A percentile compares a stretch with the other conserved stretches of the same genome.
Evolutionary conservation across 2,329 filamentous ascomycete species (phyloP).

Genomic region (Arthrobotrys entomopaga): DNA sequence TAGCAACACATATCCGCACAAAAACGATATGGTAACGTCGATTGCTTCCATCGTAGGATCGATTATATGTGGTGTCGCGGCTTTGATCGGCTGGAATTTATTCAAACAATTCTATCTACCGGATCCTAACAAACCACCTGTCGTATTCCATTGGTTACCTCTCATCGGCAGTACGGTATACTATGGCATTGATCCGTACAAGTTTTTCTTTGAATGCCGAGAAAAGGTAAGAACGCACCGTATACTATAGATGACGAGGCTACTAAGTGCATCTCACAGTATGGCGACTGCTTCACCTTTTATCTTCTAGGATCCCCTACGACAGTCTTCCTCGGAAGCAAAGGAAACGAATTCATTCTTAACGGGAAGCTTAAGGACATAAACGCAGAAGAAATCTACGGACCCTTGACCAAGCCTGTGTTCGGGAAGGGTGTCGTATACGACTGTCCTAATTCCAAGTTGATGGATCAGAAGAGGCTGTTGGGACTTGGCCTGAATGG

Average conservation of each 20-base stretch:
- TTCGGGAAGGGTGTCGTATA: constrained; percentile 90
- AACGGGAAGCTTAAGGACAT: constrained; percentile 68
- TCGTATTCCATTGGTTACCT: constrained; percentile 84
- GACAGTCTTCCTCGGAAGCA: constrained; percentile 66
- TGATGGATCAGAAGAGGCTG: constrained; percentile 97
- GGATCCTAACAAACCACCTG: constrained; percentile 81
- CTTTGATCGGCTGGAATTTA: constrained; percentile 78
- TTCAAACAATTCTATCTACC: constrained; percentile 80
- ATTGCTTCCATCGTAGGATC: constrained; percentile 33
- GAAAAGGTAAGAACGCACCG: constrained; percentile 72
- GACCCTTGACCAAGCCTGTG: constrained; percentile 61
- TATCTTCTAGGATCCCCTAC: constrained; percentile 67
- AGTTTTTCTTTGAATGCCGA: constrained; percentile 79
- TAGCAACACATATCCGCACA: not conserved
- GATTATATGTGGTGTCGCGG: constrained; percentile 20
- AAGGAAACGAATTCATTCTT: constrained; percentile 69
- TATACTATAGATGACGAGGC: not conserved
- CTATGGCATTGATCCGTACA: constrained; percentile 93
- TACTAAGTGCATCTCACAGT: constrained; percentile 59
- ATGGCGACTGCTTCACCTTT: constrained; percentile 69
- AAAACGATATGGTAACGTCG: constrained; percentile 13
- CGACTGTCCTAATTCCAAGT: constrained; percentile 87
- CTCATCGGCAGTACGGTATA: constrained; percentile 89
- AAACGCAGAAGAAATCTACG: constrained; percentile 69
- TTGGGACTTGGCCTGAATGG: constrained; percentile 17